Evolutionary conservation across 768 basidiomycete species (phyloP).

Genomic region (Lactarius hengduanensis): DNA sequence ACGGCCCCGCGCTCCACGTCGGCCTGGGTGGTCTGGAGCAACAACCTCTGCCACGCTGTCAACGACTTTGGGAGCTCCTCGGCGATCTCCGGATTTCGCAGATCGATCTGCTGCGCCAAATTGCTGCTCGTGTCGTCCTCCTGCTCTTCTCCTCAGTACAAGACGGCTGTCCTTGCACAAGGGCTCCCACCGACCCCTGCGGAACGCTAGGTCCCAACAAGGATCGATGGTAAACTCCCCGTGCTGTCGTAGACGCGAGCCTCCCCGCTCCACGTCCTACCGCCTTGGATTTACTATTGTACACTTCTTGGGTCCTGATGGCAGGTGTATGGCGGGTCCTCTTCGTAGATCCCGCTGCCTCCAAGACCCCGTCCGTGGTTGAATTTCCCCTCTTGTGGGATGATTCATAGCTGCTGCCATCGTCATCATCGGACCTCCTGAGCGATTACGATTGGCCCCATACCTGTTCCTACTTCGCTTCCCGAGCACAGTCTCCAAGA

Average conservation of each 20-base stretch:
- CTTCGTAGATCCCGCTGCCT: background rate
- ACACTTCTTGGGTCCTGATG: background rate
- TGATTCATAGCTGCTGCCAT: background rate
- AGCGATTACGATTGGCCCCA: background rate
- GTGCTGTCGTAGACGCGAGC: conserved; percentile 7
- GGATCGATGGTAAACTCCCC: conserved; percentile 4
- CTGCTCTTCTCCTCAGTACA: conserved; percentile 6
- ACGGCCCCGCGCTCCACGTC: background rate
- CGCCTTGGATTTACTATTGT: background rate
- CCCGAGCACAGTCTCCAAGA: background rate
- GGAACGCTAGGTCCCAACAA: conserved; percentile 6
- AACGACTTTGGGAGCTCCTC: background rate
- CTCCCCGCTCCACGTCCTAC: conserved; percentile 9
- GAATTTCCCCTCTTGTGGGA: background rate
- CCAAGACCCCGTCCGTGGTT: background rate
- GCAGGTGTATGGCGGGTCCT: background rate
- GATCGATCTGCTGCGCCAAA: background rate
- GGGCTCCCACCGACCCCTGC: background rate
- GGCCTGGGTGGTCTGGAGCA: background rate
- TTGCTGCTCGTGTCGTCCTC: background rate
- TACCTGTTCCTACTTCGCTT: background rate
- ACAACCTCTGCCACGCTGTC: background rate
- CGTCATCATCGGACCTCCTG: background rate
- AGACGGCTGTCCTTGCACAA: background rate
- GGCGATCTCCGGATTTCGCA: background rate